Evolutionary conservation across 2,329 filamentous ascomycete species (phyloP).

Genomic region (Fusarium newnesense): DNA sequence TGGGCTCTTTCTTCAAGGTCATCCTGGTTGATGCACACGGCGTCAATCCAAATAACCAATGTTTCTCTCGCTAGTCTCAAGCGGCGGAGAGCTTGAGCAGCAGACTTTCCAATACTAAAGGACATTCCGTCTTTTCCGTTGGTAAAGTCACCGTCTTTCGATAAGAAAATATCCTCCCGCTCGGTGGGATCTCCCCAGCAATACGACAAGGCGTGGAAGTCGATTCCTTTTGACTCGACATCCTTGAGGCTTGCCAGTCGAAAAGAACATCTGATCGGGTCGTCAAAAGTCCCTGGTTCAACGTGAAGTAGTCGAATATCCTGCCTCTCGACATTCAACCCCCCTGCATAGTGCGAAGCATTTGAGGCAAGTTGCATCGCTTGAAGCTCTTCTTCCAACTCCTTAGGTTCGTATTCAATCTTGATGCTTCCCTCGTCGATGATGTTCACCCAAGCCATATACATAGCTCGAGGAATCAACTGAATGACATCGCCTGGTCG

Average conservation of each 20-base stretch:
- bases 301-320: constrained; percentile 25
- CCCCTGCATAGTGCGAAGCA: not conserved
- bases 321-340: not conserved
- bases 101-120: constrained; percentile 23
- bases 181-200: constrained; percentile 28
- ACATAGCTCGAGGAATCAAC: constrained; percentile 28
- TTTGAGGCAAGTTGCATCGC: not conserved
- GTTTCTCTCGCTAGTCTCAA: not conserved
- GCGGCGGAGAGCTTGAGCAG: constrained; percentile 8
- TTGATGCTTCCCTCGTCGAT: constrained; percentile 18
- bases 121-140: rapidly evolving
- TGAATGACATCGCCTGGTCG: constrained; percentile 24
- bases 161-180: constrained; percentile 3
- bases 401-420: constrained; percentile 21
- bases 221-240: not conserved
- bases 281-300: constrained; percentile 14
- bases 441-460: constrained; percentile 34
- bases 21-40: constrained; percentile 38
- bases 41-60: constrained; percentile 34
- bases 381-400: not conserved
- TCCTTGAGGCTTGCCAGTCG: not conserved
- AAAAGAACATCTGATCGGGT: constrained; percentile 11
- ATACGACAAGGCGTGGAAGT: constrained; percentile 27
- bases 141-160: rapidly evolving
- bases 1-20: constrained; percentile 29